phyloP scores from a whole-genome alignment of 345 rosid species.

The Populus deltoides region DNA sequence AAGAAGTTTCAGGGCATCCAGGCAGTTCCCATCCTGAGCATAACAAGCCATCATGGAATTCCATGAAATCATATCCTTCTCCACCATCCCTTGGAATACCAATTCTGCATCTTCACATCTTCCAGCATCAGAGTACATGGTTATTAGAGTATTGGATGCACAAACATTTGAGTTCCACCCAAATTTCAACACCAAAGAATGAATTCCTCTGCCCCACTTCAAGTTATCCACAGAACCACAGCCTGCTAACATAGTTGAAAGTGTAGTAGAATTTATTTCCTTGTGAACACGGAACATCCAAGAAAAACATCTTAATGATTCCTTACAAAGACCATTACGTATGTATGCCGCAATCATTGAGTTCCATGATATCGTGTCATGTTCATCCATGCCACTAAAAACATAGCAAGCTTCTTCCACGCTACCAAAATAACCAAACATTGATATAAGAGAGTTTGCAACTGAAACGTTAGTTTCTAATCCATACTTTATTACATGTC shows the following conservation, averaged over 20 bases:
- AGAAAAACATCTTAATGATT: conserved; percentile 44
- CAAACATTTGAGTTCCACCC: conserved; percentile 53
- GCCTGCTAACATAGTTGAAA: conserved; percentile 59
- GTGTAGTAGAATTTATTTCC: conserved; percentile 58
- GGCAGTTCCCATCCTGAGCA: conserved; percentile 53
- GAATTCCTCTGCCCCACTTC: conserved; percentile 74
- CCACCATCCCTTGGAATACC: conserved; percentile 58
- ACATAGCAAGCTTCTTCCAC: conserved; percentile 44
- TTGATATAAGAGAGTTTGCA: conserved; percentile 61
- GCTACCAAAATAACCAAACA: conserved; percentile 61
- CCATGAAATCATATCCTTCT: conserved; percentile 76
- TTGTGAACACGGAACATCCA: conserved; percentile 51
- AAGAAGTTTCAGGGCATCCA: conserved; percentile 50
- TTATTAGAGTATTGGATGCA: conserved; percentile 61
- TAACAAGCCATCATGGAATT: conserved; percentile 68
- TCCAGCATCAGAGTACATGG: conserved; percentile 70
- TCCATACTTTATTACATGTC: conserved; percentile 56
- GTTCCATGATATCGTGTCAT: conserved; percentile 83
- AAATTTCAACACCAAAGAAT: conserved; percentile 54
- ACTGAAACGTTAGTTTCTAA: conserved; percentile 57
- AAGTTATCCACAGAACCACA: conserved; percentile 55
- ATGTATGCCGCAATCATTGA: conserved; percentile 56
- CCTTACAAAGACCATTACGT: conserved; percentile 48
- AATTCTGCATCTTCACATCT: conserved; percentile 52
- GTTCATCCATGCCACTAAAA: conserved; percentile 53